These are phyloP conservation scores for Didymella arachidicola DNA, from an alignment of 2,329 filamentous ascomycete species.

Conservation along the genomic window DNA sequence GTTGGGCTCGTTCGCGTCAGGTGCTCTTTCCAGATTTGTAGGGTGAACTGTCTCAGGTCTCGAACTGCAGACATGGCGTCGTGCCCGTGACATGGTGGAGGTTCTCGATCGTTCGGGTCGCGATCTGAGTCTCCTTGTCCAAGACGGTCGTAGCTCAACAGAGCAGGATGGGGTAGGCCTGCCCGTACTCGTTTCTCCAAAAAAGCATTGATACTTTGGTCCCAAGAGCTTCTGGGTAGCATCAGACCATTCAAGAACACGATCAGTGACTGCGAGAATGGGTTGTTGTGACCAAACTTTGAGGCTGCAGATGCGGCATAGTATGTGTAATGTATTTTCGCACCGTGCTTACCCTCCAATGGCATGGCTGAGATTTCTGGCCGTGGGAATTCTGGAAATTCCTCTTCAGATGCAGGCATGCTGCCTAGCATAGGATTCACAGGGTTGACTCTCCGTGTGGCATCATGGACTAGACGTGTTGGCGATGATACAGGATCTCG, in stretches of 20 bases:
- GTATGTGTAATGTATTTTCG: constrained; percentile 46
- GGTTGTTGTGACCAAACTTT: constrained; percentile 35
- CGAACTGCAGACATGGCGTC: constrained; percentile 55
- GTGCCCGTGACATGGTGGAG: constrained; percentile 55
- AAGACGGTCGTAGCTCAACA: constrained; percentile 66
- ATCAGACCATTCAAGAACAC: constrained; percentile 58
- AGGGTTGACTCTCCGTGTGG: constrained; percentile 6
- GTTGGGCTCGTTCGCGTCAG: constrained; percentile 46
- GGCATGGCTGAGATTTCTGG: constrained; percentile 39
- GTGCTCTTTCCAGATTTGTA: constrained; percentile 51
- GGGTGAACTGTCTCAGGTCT: constrained; percentile 57
- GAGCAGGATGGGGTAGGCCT: constrained; percentile 47
- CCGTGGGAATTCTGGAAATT: constrained; percentile 40
- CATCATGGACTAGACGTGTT: constrained; percentile 15
- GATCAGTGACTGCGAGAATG: constrained; percentile 49
- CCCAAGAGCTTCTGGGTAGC: constrained; percentile 52
- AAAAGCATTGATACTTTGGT: constrained; percentile 43
- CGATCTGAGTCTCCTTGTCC: constrained; percentile 63
- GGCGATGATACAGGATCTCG: constrained; percentile 7
- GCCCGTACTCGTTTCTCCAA: constrained; percentile 35
- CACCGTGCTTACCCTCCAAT: constrained; percentile 41
- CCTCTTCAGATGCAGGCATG: constrained; percentile 38
- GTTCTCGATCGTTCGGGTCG: constrained; percentile 51
- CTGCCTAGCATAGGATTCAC: constrained; percentile 18
- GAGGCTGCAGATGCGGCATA: constrained; percentile 40